These are phyloP conservation scores for Paecilomyces sp. DNA, from an alignment of 2,329 filamentous ascomycete genomes.

Conservation along the genomic window DNA sequence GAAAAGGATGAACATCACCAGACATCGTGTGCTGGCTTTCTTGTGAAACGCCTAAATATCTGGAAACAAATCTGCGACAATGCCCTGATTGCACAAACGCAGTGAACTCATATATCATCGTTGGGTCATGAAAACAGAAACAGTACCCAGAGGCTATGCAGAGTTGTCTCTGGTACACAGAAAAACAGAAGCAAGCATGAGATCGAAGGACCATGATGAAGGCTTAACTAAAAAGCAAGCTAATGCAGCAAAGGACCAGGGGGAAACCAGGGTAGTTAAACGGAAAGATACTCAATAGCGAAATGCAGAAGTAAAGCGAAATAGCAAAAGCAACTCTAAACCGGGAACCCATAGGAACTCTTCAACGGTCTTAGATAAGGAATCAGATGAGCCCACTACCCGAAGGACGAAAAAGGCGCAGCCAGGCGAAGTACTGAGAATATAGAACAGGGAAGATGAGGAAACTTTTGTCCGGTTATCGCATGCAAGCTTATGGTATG, in stretches of 20 bases:
- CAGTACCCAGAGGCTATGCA: not conserved
- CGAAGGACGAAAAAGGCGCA: not conserved
- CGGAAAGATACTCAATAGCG: not conserved
- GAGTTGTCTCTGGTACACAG: not conserved
- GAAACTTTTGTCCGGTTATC: not conserved
- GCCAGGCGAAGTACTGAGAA: not conserved
- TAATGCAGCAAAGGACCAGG: not conserved
- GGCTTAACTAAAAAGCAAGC: not conserved
- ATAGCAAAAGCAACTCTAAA: not conserved
- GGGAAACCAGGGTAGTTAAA: not conserved
- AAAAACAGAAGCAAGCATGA: not conserved
- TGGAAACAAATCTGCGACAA: not conserved
- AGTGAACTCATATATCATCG: not conserved
- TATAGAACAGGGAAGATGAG: not conserved
- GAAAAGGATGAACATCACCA: not conserved
- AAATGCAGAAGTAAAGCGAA: not conserved
- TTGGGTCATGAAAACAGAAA: not conserved
- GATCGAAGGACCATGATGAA: not conserved
- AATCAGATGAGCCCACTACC: constrained; percentile 1
- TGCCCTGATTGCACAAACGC: not conserved
- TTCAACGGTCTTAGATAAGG: not conserved
- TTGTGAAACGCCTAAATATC: not conserved
- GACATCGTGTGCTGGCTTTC: not conserved
- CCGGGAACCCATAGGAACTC: constrained; percentile 1
- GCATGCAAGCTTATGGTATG: not conserved